Base-by-base conservation (phyloP, 2,329 filamentous ascomycete species). In the Scleromitrula shiraiana region DNA sequence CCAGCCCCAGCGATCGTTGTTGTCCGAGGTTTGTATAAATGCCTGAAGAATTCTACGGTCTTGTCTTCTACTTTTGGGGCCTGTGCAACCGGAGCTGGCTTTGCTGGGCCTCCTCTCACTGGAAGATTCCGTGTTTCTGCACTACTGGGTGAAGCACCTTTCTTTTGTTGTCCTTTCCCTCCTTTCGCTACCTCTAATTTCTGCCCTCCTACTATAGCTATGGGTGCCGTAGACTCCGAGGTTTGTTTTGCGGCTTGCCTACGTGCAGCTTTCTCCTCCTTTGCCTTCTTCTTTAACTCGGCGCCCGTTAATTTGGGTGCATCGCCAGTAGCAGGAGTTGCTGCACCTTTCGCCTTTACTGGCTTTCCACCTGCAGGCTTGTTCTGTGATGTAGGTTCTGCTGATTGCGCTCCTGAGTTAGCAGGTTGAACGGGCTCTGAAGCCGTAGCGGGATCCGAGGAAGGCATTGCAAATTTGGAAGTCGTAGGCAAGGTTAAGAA, bases 241-340 rank as follows among this genome's bases (percentile, higher is more conserved):
- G 64, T 59, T 56, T 68, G 64, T 53, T 65, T 63, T 60, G 75
- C 79, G 62, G 82, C 82, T 41, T 85, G 88, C 70, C 91, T 78
- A 52, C 88, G 77, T 39, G 89, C 89, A 44, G 86, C 85, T 70
- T 96, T 97, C 65, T 96, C 91, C 26, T 88, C 90, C 66, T 95
- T 91, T 53, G 85, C 84, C 64, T 80, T 82, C 61, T 90, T 91
- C 70, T 97, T 97, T 61, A 95, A 64, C 43, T 58, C 57, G 29
- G 55, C 50, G 2, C 77, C 76, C 2, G 85, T 80, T 26, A 86
- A 70, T 64, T 87, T 85, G 59, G 67, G 60, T 20, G 29, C 22
- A 15, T 23, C 45, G 17, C 65, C 56, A 14, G 67, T 65, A 29
- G 40, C 38, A 12, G 52, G 15, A 14, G 44, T 29, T 5, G 50